A percentile compares a stretch with the other conserved stretches of the same genome.
phyloP scores from a whole-genome alignment of 169 alveolate species.

The Plasmodium gaboni region DNA sequence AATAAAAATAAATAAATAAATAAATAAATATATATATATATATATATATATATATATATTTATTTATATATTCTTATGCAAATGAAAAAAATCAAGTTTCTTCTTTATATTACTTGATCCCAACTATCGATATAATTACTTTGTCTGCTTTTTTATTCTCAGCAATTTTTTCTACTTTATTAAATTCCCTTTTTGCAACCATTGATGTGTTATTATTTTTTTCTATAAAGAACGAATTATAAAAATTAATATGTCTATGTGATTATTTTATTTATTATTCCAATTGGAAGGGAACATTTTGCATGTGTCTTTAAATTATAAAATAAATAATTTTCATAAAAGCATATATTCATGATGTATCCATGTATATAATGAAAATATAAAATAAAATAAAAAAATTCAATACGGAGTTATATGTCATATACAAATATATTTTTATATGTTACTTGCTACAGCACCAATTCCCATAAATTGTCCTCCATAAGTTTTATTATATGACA shows the following conservation, averaged over 20 bases:
- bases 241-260: not conserved
- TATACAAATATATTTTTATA: too few species aligned
- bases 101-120: conserved; percentile 28
- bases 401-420: too few species aligned
- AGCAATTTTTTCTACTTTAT: conserved; percentile 12
- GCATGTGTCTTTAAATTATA: too few species aligned
- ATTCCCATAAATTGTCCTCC: conserved; percentile 76
- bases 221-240: conserved; percentile 8
- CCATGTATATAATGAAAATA: too few species aligned
- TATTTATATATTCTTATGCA: not conserved
- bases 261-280: too few species aligned
- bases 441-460: conserved; percentile 25
- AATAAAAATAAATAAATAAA: conserved; percentile 6
- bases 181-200: not conserved
- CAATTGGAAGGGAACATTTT: too few species aligned
- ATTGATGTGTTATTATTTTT: not conserved
- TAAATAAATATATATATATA: not conserved
- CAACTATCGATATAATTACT: conserved; percentile 50
- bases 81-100: not conserved
- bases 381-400: too few species aligned
- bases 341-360: too few species aligned
- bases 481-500: conserved; percentile 72
- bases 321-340: too few species aligned
- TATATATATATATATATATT: too few species aligned
- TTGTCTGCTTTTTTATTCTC: conserved; percentile 39